phyloP scores from a whole-genome alignment of 1,284 basidiomycete species.

The Cutaneotrichosporon sp. region DNA sequence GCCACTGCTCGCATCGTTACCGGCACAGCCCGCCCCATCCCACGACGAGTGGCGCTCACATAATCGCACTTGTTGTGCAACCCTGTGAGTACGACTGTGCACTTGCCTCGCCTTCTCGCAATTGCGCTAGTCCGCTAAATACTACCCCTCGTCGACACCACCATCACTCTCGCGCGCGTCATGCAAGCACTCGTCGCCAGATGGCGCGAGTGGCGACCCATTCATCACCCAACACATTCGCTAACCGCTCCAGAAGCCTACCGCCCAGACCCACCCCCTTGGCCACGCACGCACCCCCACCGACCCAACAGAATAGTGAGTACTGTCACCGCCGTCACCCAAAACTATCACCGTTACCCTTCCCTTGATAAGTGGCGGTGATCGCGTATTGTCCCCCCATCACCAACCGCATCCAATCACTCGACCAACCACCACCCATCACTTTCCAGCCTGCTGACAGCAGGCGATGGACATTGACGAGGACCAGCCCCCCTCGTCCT shows the following conservation, averaged over 20 bases:
- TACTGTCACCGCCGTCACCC: not conserved
- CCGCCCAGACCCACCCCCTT: not conserved
- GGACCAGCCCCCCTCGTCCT: not conserved
- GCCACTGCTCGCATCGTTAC: not conserved
- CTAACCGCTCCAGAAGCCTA: not conserved
- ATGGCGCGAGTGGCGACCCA: not conserved
- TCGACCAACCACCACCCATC: not conserved
- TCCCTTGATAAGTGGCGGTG: not conserved
- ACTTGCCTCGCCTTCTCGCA: not conserved
- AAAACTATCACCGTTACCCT: not conserved
- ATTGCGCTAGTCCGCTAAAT: not conserved
- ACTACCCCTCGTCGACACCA: not conserved
- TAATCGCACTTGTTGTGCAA: not conserved
- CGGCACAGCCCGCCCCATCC: not conserved
- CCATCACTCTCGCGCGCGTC: not conserved
- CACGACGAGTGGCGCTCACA: slow-evolving; percentile 1
- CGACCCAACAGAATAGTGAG: not conserved
- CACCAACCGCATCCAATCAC: not conserved
- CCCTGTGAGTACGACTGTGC: slow-evolving; percentile 1
- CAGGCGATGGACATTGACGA: not conserved
- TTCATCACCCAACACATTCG: not conserved
- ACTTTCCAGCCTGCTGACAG: too few species aligned
- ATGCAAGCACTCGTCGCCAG: not conserved
- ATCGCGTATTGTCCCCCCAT: not conserved
- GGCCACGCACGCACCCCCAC: not conserved